Evolutionary conservation across 106 monocot genomes (phyloP), one percentile per base, ranked within the genome.

Genomic region (Amphibolis antarctica): DNA sequence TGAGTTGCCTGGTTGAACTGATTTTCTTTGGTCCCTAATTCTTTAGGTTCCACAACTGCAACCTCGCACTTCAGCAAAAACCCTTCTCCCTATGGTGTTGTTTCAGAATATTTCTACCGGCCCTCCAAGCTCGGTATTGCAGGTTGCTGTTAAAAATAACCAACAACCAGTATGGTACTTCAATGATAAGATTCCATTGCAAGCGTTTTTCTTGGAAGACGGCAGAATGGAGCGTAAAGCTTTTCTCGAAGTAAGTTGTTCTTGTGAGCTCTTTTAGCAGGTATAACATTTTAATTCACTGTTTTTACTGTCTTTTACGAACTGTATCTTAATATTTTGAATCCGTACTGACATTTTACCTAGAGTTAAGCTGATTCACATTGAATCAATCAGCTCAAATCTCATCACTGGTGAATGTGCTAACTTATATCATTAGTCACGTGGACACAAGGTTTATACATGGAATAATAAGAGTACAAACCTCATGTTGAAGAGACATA

Each of bases 121-220:
- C 19, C 80, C 91, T 21, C 86, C 96, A 46, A 91, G 21, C 69
- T 60, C 82, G 11, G 70, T 98, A 47, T 36, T 98, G 56, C 96
- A 98, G 80, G 82, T 98, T 74, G 96, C 96, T n/a, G 96, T 98
- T 45, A 98, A 98, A 77, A 91, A 98, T 58, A 98, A 77, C 72
- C 96, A 98, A 67, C 96, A 91, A 64, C 96, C 96, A 14, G 90
- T 91, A 22, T 91, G 90, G 96, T 98, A 91, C 55, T 98, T 91
- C 76, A 87, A 79, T 78, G 96, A 90, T 69, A 98, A 90, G 69
- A 65, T 98, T 45, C 47, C 77, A 28, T 65, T 98, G 30, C 90
- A 98, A 23, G 77, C 67, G 15, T 77, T 98, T 46, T 86, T 98
- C 70, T 62, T 64, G 1, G 96, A 98, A 68, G 96, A 98, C 75